Conservation (phyloP, 2,329 filamentous ascomycete genomes). For the Elsinoe arachidis region DNA sequence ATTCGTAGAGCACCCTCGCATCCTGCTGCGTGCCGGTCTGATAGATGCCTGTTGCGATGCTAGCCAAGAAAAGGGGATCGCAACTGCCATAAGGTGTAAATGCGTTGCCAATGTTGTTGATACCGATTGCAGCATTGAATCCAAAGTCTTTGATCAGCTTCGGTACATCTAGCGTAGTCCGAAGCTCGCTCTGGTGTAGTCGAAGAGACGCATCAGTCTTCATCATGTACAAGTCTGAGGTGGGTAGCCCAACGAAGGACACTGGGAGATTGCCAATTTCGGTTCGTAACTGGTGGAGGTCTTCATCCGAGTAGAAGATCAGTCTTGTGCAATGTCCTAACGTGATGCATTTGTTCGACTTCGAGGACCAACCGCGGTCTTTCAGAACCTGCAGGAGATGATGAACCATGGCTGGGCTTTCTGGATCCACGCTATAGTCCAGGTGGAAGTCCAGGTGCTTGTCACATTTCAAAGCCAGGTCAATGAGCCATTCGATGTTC, state of each 20-base stretch:
- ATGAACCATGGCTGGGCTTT: conserved; percentile 44
- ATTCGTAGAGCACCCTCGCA: conserved; percentile 49
- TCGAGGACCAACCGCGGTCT: conserved; percentile 41
- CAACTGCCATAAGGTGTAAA: conserved; percentile 63
- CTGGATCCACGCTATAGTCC: conserved; percentile 56
- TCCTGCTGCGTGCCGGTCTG: conserved; percentile 55
- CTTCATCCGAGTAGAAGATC: conserved; percentile 43
- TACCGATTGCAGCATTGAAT: conserved; percentile 52
- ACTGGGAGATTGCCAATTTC: conserved; percentile 49
- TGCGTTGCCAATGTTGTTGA: conserved; percentile 67
- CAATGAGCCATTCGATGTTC: conserved; percentile 58
- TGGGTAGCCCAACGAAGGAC: conserved; percentile 60
- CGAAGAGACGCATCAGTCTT: conserved; percentile 27
- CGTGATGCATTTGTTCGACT: conserved; percentile 43
- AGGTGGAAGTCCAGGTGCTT: conserved; percentile 63
- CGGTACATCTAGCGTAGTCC: conserved; percentile 55
- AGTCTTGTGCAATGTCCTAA: conserved; percentile 63
- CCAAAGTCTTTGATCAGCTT: conserved; percentile 51
- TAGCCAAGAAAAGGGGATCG: conserved; percentile 57
- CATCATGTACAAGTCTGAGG: conserved; percentile 67
- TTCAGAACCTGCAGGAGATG: conserved; percentile 46
- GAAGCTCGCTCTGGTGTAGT: conserved; percentile 26
- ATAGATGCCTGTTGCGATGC: conserved; percentile 57
- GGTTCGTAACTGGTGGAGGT: conserved; percentile 43
- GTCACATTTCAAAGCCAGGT: conserved; percentile 40